Conservation (phyloP, 805 yeast species). For the Phaffomyces thermotolerans region DNA sequence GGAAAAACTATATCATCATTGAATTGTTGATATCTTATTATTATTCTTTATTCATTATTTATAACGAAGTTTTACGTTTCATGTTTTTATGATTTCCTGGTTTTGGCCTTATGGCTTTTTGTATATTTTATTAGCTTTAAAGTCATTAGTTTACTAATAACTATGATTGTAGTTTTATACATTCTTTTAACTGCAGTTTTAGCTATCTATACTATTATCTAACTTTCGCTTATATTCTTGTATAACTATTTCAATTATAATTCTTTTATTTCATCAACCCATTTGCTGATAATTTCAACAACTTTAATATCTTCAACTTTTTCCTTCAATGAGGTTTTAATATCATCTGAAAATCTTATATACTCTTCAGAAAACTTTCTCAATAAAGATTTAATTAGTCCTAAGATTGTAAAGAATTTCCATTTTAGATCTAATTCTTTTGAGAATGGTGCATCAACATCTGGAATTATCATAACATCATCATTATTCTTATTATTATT, state of each 20-base stretch:
- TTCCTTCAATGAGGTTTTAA: slow-evolving; percentile 28
- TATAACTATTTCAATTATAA: slow-evolving; percentile 1
- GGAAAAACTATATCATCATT: not conserved
- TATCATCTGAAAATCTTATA: slow-evolving; percentile 23
- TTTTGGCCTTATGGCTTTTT: not conserved
- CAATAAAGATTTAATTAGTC: slow-evolving; percentile 31
- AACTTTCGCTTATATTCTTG: too few relatives aligned
- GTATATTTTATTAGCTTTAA: too few relatives aligned
- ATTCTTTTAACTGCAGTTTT: too few relatives aligned
- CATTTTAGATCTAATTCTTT: slow-evolving; percentile 31
- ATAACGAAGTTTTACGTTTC: not conserved
- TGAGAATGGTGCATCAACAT: slow-evolving; percentile 22
- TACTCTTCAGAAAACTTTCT: slow-evolving; percentile 42
- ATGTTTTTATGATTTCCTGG: not conserved
- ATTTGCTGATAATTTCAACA: slow-evolving; percentile 20
- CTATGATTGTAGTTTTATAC: too few relatives aligned
- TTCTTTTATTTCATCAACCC: slow-evolving; percentile 28
- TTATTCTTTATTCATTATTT: too few relatives aligned
- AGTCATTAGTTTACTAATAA: too few relatives aligned
- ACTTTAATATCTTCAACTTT: slow-evolving; percentile 29
- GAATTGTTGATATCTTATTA: not conserved
- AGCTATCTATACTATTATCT: not conserved
- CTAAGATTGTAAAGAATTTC: slow-evolving; percentile 33
- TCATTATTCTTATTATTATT: slow-evolving; percentile 14
- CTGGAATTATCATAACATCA: slow-evolving; percentile 22